Conservation (phyloP, 2,329 filamentous ascomycete genomes). For the Lachnellula willkommii region DNA sequence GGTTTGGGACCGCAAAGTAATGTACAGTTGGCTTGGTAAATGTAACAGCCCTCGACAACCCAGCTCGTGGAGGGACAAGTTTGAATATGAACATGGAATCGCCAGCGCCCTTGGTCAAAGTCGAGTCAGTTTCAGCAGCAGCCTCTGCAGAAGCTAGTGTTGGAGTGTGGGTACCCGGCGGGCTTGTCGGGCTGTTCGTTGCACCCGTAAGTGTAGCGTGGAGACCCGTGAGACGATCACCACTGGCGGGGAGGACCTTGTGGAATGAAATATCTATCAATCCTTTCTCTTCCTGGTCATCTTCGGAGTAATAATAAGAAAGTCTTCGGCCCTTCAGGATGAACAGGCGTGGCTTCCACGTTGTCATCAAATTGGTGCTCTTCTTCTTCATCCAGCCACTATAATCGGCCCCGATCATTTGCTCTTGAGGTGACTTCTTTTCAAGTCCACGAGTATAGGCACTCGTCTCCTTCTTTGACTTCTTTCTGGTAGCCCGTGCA, state of each 20-base stretch:
- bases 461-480: slow-evolving; percentile 90
- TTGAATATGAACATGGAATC: slow-evolving; percentile 96
- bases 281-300: slow-evolving; percentile 87
- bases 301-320: slow-evolving; percentile 93
- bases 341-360: slow-evolving; percentile 96
- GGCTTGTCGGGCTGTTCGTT: slow-evolving; percentile 56
- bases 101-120: slow-evolving; percentile 35
- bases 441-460: slow-evolving; percentile 84
- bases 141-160: slow-evolving; percentile 42
- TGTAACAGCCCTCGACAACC: slow-evolving; percentile 83
- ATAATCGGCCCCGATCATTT: slow-evolving; percentile 83
- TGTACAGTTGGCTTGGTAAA: slow-evolving; percentile 97
- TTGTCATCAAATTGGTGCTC: slow-evolving; percentile 90
- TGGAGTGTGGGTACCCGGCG: slow-evolving; percentile 41
- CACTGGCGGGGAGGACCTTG: slow-evolving; percentile 89
- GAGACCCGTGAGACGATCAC: slow-evolving; percentile 81
- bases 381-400: slow-evolving; percentile 99
- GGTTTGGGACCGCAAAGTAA: slow-evolving; percentile 91
- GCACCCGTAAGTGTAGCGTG: slow-evolving; percentile 89
- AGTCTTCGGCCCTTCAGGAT: slow-evolving; percentile 85
- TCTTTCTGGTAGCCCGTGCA: slow-evolving; percentile 52
- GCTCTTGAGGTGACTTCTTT: slow-evolving; percentile 75
- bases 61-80: slow-evolving; percentile 82
- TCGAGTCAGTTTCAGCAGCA: slow-evolving; percentile 34
- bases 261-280: slow-evolving; percentile 97